Evolutionary conservation across 1,284 basidiomycete species (phyloP), one percentile per base, ranked within the genome.

Genomic region (Macrocystidia cucumis): DNA sequence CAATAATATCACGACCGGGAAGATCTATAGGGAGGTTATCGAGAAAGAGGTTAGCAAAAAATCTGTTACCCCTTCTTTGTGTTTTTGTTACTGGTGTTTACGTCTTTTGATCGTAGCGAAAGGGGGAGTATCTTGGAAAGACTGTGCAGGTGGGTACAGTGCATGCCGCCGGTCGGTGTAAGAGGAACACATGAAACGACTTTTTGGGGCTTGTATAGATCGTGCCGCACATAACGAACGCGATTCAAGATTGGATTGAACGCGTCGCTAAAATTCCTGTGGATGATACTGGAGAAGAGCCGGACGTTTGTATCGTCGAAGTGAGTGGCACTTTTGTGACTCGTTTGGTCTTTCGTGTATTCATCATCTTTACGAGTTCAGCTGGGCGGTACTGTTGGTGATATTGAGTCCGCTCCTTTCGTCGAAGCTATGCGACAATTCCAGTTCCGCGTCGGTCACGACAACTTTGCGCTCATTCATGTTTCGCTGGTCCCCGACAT

Each of bases 371-470:
- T 13, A 12, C 19, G n/a, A 29, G 11, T 38, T 26, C 43, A 93
- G 89, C 82, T 97, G 37, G 95, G 95, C 38, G 95, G 95, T 29
- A 96, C 91, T 1, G 91, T 96, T 12, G 91, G 91, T 38, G 91
- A 96, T 55, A 96, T 96, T 52, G 91, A 96, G 57, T 93, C 90
- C 6, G 91, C 91, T 4, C 96, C 95, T 3, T 99, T 99, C 60
- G 74, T 99, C 39, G 95, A 99, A 62, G 95, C 95, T 2, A 92
- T 99, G 88, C 83, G 95, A 23, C 95, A 98, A 62, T 99, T 99
- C 73, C 91, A 98, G 59, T 98, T 98, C 73, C 83, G 96, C 39
- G 95, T 98, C 18, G 95, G 95, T 14, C 78, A 89, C 52, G 89
- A 93, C 42, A 98, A 98, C 65, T 98, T 98, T 62, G 95, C 95